Base-by-base conservation (phyloP, 2,329 filamentous ascomycete species). In the Aspergillus felis region DNA sequence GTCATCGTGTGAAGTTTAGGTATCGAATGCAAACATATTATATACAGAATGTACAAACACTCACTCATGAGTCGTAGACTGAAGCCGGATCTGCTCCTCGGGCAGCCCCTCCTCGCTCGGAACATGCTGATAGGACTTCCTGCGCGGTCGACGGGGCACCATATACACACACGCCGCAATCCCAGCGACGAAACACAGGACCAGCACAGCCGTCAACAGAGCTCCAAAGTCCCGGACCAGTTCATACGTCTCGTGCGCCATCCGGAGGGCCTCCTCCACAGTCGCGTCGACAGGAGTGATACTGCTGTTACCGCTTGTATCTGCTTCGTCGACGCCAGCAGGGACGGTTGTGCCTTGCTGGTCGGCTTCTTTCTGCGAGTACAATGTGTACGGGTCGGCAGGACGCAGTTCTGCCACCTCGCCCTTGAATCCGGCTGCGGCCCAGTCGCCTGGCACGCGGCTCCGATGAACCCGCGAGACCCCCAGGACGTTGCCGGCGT, bases 401-500 rank as follows among this genome's bases (percentile, higher is more conserved):
- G 57, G 55, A 20, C 12, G 50, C 14, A 57, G 55, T 3, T 29
- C 29, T 1, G 28, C 29, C 3, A 42, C 29, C 3, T 56, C 28
- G 6, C 52, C 59, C 1, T 38, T 53, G 38, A 63, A 63, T 1
- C 59, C 59, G 29, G 54, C 51, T 5, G 57, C 20, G 24, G n/a
- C 25, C 63, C 63, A 66, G 41, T 60, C 35, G n/a, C 55, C 54
- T 10, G 65, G 64, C 1, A 57, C 27, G 6, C 42, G 29, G 4
- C 57, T 63, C 9, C 58, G 53, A 12, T 60, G 50, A 2, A 66
- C 53, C 8, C 17, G 51, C 17, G 65, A 65, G 9, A 25, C 57
- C 6, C 68, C 67, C 27, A 72, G 53, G 5, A 64, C 52, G 3
- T 62, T 62, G 9, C 64, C 63, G 1, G 67, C 20, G 2, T 14